A percentile compares a stretch with the other conserved stretches of the same genome.
phyloP scores from a whole-genome alignment of 345 rosid species.

The Aegle marmelos region DNA sequence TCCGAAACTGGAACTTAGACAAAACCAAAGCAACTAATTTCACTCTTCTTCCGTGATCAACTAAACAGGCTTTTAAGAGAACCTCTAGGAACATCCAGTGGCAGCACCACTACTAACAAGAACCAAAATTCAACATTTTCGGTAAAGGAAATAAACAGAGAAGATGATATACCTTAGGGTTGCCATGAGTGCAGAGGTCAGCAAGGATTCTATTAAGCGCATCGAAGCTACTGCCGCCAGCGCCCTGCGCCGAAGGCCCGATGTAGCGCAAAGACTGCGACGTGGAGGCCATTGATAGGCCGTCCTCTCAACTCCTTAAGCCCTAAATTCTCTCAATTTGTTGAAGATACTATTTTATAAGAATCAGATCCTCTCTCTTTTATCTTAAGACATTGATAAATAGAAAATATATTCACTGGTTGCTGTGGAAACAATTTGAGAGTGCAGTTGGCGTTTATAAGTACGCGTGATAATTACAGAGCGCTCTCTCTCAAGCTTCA shows the following conservation, averaged over 20 bases:
- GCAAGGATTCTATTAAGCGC: conserved; percentile 72
- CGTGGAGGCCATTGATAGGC: conserved; percentile 46
- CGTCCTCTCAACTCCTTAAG: conserved; percentile 30
- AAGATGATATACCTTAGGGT: conserved; percentile 57
- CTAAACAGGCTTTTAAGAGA: not conserved
- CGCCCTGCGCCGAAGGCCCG: conserved; percentile 39
- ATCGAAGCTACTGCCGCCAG: conserved; percentile 70
- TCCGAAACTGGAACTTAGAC: not conserved
- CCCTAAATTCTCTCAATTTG: conserved; percentile 23
- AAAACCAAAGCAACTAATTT: not conserved
- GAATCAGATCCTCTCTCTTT: not conserved
- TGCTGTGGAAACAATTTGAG: not conserved
- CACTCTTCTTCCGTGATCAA: not conserved
- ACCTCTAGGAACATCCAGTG: no score
- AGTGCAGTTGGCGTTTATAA: not conserved
- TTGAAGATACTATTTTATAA: not conserved
- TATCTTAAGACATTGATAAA: not conserved
- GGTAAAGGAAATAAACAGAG: conserved; percentile 4
- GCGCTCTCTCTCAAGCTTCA: no score
- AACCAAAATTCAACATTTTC: not conserved
- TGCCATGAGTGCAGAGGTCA: conserved; percentile 79
- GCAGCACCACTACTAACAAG: not conserved
- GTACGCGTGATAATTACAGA: no score
- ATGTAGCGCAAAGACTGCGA: conserved; percentile 60
- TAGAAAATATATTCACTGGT: not conserved